Conservation (phyloP, 1,284 basidiomycete species). For the Golubevia sp. region DNA sequence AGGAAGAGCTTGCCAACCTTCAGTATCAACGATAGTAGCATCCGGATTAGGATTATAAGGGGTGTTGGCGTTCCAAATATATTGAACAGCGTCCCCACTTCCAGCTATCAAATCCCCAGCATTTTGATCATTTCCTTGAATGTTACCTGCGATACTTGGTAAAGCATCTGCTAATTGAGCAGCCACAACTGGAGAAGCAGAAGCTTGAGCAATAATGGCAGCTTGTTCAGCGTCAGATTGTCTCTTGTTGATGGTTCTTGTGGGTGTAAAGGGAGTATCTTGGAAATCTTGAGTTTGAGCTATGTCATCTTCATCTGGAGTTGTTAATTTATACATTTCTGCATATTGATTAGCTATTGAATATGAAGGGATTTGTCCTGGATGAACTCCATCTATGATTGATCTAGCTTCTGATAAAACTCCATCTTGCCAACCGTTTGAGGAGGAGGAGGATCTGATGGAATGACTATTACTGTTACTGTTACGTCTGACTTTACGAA, state of each 20-base stretch:
- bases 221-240: background rate
- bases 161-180: background rate
- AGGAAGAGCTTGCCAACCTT: slow-evolving; percentile 41
- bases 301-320: background rate
- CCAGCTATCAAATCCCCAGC: background rate
- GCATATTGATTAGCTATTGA: background rate
- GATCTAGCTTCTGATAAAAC: no score
- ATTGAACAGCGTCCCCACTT: slow-evolving; percentile 16
- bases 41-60: slow-evolving; percentile 20
- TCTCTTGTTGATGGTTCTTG: background rate
- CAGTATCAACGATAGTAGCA: slow-evolving; percentile 10
- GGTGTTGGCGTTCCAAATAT: slow-evolving; percentile 37
- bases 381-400: no score
- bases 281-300: background rate
- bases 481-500: no score
- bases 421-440: no score
- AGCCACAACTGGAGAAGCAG: background rate
- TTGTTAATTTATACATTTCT: background rate
- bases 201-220: background rate
- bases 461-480: no score
- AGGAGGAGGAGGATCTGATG: no score
- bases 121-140: background rate
- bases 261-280: background rate
- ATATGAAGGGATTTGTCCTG: no score
- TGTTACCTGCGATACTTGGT: background rate